Conservation (phyloP, 176 grass and related monocot species). For the Carex myosuroides region DNA sequence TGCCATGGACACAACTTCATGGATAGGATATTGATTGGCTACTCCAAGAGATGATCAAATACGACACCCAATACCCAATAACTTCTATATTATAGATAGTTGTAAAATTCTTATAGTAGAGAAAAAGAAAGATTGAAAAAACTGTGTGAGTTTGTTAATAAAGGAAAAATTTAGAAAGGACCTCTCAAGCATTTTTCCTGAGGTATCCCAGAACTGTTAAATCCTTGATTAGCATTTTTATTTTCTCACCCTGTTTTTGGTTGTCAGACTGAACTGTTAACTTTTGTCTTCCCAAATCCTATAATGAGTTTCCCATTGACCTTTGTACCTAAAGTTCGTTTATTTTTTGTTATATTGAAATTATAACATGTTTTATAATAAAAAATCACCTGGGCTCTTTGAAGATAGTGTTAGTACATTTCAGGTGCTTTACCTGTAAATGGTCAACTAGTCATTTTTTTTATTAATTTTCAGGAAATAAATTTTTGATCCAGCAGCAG, state of each 20-base stretch:
- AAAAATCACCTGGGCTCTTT: neutral
- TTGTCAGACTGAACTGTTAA: neutral
- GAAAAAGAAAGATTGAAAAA: neutral
- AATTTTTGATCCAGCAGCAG: neutral
- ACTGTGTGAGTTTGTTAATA: neutral
- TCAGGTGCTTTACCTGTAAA: neutral
- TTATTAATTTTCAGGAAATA: neutral
- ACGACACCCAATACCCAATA: neutral
- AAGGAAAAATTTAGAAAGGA: neutral
- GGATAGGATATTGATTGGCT: neutral
- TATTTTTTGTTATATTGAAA: neutral
- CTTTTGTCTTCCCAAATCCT: neutral
- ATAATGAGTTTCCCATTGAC: neutral
- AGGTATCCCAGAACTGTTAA: neutral
- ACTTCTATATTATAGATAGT: neutral
- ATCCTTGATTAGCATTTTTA: neutral
- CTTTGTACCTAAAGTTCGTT: neutral
- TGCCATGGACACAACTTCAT: neutral
- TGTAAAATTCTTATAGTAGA: neutral
- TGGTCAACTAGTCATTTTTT: neutral
- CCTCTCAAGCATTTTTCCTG: neutral
- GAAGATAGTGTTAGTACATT: neutral
- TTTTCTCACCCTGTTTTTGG: neutral
- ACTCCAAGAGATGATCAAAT: too few relatives aligned
- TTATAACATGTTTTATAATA: neutral